phyloP scores from a whole-genome alignment of 2,329 filamentous ascomycete genomes.

The Aspergillus fructus region DNA sequence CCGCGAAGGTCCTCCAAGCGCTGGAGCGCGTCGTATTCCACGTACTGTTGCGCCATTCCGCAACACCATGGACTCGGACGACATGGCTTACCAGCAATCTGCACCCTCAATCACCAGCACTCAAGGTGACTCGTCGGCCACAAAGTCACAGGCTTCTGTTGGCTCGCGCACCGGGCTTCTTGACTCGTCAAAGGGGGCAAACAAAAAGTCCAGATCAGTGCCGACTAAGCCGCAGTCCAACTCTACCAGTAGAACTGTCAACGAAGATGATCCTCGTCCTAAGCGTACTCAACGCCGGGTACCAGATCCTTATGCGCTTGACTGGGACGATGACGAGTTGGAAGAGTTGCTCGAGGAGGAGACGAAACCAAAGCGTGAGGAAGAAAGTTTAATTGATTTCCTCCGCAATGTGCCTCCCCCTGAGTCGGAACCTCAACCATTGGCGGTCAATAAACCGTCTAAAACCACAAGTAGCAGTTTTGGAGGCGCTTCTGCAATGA shows the following conservation, averaged over 20 bases:
- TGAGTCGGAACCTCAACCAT: slow-evolving; percentile 30
- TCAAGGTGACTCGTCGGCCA: slow-evolving; percentile 53
- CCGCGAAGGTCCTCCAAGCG: slow-evolving; percentile 72
- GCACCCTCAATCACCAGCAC: slow-evolving; percentile 41
- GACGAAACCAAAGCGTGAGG: slow-evolving; percentile 37
- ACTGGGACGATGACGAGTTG: slow-evolving; percentile 65
- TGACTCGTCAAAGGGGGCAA: slow-evolving; percentile 38
- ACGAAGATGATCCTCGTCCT: slow-evolving; percentile 53
- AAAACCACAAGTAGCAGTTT: slow-evolving; percentile 18
- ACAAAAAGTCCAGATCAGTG: slow-evolving; percentile 27
- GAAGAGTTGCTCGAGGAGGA: slow-evolving; percentile 52
- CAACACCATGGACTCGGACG: slow-evolving; percentile 81
- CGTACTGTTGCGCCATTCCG: slow-evolving; percentile 82
- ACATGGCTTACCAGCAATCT: slow-evolving; percentile 48
- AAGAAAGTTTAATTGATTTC: slow-evolving; percentile 51
- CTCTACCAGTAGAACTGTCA: slow-evolving; percentile 7
- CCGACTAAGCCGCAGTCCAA: slow-evolving; percentile 10
- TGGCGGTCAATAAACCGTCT: slow-evolving; percentile 22
- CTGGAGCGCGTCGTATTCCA: slow-evolving; percentile 69
- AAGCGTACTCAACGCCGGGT: slow-evolving; percentile 74
- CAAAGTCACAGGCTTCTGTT: slow-evolving; percentile 59
- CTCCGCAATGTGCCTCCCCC: slow-evolving; percentile 47
- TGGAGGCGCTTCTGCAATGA: slow-evolving; percentile 28
- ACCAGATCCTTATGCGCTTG: slow-evolving; percentile 91
- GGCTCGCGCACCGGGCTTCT: slow-evolving; percentile 72